Evolutionary conservation across 75 land plant genomes (phyloP).

Genomic region (Sequoiadendron giganteum): DNA sequence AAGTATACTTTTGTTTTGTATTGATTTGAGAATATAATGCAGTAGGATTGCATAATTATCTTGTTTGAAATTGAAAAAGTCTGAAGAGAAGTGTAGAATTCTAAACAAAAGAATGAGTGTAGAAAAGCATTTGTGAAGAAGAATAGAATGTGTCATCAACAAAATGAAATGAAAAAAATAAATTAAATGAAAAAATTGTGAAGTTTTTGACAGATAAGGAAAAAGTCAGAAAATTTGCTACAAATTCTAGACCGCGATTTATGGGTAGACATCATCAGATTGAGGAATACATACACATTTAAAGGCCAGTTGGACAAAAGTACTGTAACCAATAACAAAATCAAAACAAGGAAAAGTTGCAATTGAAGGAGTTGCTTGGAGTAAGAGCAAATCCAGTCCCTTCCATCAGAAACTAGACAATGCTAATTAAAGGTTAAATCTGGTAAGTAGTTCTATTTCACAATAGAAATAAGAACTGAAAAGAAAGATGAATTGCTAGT

Average conservation of each 20-base stretch:
- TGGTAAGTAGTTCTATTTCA: neutral
- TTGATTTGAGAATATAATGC: too few relatives aligned
- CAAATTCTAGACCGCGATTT: neutral
- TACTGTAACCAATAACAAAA: too few relatives aligned
- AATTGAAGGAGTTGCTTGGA: neutral
- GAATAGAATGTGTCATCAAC: too few relatives aligned
- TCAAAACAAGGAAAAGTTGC: neutral
- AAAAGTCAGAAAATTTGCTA: neutral
- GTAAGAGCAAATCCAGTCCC: neutral
- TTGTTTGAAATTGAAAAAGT: too few relatives aligned
- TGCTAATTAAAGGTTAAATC: neutral
- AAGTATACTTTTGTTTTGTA: too few relatives aligned
- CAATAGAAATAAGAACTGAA: neutral
- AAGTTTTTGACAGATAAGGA: neutral
- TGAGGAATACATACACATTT: too few relatives aligned
- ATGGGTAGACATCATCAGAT: neutral
- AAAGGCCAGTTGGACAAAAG: neutral
- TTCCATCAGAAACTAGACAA: neutral
- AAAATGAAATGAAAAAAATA: too few relatives aligned
- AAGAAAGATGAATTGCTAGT: neutral
- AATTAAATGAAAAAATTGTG: too few relatives aligned
- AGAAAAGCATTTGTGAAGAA: too few relatives aligned
- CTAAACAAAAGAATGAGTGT: too few relatives aligned
- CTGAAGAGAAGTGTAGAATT: too few relatives aligned
- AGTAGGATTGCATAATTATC: too few relatives aligned